Evolutionary conservation across 2,329 filamentous ascomycete genomes (phyloP).

Genomic region (Ceratocystis huliohia): DNA sequence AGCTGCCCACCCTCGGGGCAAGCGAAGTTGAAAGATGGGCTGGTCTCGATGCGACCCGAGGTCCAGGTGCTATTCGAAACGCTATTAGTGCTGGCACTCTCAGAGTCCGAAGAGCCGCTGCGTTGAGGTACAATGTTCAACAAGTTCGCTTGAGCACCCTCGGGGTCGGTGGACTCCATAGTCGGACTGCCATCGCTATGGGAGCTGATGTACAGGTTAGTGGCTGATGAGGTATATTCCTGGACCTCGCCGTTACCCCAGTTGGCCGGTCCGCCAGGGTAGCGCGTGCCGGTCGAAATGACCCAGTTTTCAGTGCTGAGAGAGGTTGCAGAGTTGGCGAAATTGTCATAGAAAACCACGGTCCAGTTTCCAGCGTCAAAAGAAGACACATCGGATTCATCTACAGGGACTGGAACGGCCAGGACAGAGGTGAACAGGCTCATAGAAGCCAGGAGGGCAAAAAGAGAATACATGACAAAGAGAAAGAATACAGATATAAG

Average conservation of each 20-base stretch:
- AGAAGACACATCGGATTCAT: background rate
- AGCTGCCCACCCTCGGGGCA: slow-evolving; percentile 28
- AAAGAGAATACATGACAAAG: background rate
- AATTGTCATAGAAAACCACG: slow-evolving; percentile 27
- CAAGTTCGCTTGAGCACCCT: background rate
- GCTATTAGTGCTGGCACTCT: background rate
- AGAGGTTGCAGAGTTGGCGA: slow-evolving; percentile 19
- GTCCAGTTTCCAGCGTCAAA: slow-evolving; percentile 11
- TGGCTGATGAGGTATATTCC: slow-evolving; percentile 31
- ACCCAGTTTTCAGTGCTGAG: slow-evolving; percentile 14
- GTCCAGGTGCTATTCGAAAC: slow-evolving; percentile 30
- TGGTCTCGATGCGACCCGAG: slow-evolving; percentile 34
- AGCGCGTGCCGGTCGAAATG: slow-evolving; percentile 32
- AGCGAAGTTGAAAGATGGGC: slow-evolving; percentile 27
- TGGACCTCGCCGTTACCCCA: slow-evolving; percentile 41
- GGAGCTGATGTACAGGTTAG: slow-evolving; percentile 31
- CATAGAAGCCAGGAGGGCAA: background rate
- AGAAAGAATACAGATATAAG: background rate
- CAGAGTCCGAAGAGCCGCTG: background rate
- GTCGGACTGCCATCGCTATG: slow-evolving; percentile 23
- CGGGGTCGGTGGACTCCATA: background rate
- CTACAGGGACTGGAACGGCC: background rate
- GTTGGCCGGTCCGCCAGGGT: slow-evolving; percentile 33
- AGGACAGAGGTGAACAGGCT: background rate
- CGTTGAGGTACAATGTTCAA: slow-evolving; percentile 19